Evolutionary conservation across 73 alveolate species (phyloP), one percentile per base, ranked within the genome.

Genomic region (Stentor roeselii): DNA sequence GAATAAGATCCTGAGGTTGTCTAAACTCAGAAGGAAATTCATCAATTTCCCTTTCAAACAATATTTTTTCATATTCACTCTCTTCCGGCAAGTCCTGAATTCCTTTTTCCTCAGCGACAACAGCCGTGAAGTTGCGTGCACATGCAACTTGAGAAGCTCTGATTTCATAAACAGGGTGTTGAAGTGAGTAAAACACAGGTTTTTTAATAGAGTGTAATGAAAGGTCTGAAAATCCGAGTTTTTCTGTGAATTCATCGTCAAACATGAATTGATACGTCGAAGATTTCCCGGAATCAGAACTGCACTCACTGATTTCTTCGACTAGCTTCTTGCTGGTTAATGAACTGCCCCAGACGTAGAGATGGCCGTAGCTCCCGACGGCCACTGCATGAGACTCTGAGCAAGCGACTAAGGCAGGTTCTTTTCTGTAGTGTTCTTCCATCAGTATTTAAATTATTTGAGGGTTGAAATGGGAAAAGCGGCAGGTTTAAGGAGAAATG

Each of bases 71-170:
- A 50, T 50, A 50, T 50, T 50, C 67, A 50, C 21, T 21, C 67
- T 50, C 30, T 11, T 50, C 21, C 67, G 6, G 6, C 6, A 11
- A 6, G 21, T 50, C 21, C 6, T 11, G 21, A 21, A 27, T 21
- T 1, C 11, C 41, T 67, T 67, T 67, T 67, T 67, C 80, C 14
- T 34, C 14, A 27, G 41, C 80, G 34, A 67, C 42, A 67, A 67
- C 34, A 2, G 41, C n/a, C 11, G 80, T 67, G 34, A 67, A 67
- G 37, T 34, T 30, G 37, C 27, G 50, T 0, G 42, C 80, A 67
- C 80, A 67, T 15, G 80, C 37, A 27, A 67, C 80, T 67, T 67
- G 80, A 1, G n/a, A 15, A 67, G 80, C 80, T 21, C 11, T 21
- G 37, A 67, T 34, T 21, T 67, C 42, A 32, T 67, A 67, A 30